A percentile compares a stretch with the other conserved stretches of the same genome.
Evolutionary conservation across 257 asterid genomes (phyloP).

Genomic region (Rauvolfia tetraphylla): DNA sequence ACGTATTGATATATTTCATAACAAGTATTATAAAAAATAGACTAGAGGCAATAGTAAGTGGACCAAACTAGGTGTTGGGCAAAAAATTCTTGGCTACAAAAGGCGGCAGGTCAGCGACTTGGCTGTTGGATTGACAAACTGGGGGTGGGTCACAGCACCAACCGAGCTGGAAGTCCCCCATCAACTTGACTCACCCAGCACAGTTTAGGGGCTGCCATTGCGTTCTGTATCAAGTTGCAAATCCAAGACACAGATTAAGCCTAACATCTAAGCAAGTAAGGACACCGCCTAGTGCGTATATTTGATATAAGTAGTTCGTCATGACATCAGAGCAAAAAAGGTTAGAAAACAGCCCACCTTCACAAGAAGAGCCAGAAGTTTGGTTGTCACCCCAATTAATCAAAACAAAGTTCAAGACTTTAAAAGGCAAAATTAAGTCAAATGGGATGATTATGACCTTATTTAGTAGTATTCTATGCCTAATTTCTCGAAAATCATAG

Average conservation of each 20-base stretch:
- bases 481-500: slow-evolving; percentile 14
- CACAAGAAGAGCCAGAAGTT: slow-evolving; percentile 11
- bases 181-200: slow-evolving; percentile 13
- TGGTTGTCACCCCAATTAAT: slow-evolving; percentile 14
- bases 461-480: slow-evolving; percentile 6
- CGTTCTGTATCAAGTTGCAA: slow-evolving; percentile 3
- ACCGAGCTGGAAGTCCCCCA: slow-evolving; percentile 11
- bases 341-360: slow-evolving; percentile 5
- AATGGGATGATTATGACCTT: slow-evolving; percentile 14
- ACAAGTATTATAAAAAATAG: background rate
- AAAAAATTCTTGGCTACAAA: slow-evolving; percentile 5
- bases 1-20: background rate
- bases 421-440: slow-evolving; percentile 11
- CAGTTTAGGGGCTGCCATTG: background rate
- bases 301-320: background rate
- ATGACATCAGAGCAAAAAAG: slow-evolving; percentile 14
- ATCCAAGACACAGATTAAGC: slow-evolving; percentile 5
- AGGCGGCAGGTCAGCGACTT: background rate
- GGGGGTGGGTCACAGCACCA: slow-evolving; percentile 12
- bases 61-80: background rate
- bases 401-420: slow-evolving; percentile 5
- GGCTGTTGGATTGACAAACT: background rate
- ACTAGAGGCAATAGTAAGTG: background rate
- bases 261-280: background rate
- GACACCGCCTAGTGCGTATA: slow-evolving; percentile 11